Percentiles rank a stretch among this genome's conserved stretches.
These are phyloP conservation scores for Metschnikowia vanudenii DNA, from an alignment of 805 yeast genomes.

Conservation along the genomic window DNA sequence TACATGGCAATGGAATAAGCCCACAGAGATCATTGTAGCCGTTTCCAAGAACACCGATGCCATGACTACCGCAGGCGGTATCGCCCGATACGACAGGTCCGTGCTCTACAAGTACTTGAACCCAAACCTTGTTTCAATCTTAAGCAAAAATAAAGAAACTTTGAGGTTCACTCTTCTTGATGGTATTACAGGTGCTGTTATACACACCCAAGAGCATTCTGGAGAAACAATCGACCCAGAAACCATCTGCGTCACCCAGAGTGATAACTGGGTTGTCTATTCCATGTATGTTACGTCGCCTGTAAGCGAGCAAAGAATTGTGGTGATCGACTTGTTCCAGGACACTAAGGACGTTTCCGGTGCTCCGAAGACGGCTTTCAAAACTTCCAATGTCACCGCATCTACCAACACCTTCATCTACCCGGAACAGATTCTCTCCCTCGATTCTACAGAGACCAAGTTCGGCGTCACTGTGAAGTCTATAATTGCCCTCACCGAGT, in stretches of 20 bases:
- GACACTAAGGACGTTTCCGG: conserved; percentile 41
- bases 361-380: conserved; percentile 34
- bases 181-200: conserved; percentile 62
- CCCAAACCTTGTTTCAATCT: conserved; percentile 61
- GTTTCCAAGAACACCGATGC: conserved; percentile 25
- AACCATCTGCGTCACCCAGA: conserved; percentile 55
- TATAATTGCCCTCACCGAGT: conserved; percentile 54
- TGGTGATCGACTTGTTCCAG: conserved; percentile 69
- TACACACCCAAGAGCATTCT: conserved; percentile 40
- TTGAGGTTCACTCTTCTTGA: conserved; percentile 60
- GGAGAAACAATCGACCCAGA: conserved; percentile 39
- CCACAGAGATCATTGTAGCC: conserved; percentile 19
- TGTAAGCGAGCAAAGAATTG: conserved; percentile 52
- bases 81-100: conserved; percentile 63
- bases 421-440: conserved; percentile 55
- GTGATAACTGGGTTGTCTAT: conserved; percentile 83
- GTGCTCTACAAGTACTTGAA: conserved; percentile 82
- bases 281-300: conserved; percentile 55
- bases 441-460: conserved; percentile 57
- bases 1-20: conserved; percentile 32
- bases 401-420: conserved; percentile 55
- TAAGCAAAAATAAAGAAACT: conserved; percentile 28
- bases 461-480: conserved; percentile 70
- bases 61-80: conserved; percentile 56
- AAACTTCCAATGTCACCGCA: conserved; percentile 45